Evolutionary conservation across 768 basidiomycete species (phyloP).

Genomic region (Thelephora aurantiotincta): DNA sequence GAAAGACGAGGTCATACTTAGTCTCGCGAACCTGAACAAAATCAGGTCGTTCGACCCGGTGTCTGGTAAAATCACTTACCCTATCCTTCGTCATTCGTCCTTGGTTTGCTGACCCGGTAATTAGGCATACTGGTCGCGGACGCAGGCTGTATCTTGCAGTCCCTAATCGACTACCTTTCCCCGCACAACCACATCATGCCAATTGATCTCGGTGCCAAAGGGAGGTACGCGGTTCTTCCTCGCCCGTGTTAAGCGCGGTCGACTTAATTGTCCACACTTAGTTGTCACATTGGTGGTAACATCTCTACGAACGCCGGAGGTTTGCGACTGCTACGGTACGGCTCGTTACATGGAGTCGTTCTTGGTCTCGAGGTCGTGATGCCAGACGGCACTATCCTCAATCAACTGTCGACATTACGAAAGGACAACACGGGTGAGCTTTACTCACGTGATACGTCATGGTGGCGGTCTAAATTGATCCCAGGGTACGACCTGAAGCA

Average conservation of each 20-base stretch:
- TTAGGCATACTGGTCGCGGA: constrained; percentile 83
- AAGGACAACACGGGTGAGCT: constrained; percentile 91
- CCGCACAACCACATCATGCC: constrained; percentile 94
- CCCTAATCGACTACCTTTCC: constrained; percentile 72
- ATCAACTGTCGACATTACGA: constrained; percentile 77
- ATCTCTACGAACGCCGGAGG: constrained; percentile 96
- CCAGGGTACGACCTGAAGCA: constrained; percentile 96
- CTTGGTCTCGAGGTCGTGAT: constrained; percentile 93
- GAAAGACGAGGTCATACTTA: constrained; percentile 78
- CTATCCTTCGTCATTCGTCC: constrained; percentile 2
- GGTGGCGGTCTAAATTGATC: background rate
- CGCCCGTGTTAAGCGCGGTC: background rate
- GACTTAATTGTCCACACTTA: constrained; percentile 14
- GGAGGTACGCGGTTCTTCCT: constrained; percentile 42
- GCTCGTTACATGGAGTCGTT: constrained; percentile 88
- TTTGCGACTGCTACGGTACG: constrained; percentile 86
- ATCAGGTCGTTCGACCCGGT: constrained; percentile 76
- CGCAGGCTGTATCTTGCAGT: constrained; percentile 87
- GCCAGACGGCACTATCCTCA: constrained; percentile 84
- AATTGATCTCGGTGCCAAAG: constrained; percentile 89
- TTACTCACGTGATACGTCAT: background rate
- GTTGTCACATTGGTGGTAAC: constrained; percentile 97
- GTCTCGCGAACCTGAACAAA: constrained; percentile 66
- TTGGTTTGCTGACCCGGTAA: constrained; percentile 2
- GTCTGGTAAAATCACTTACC: constrained; percentile 37